These are phyloP conservation scores for Colletotrichum australisinense DNA, from an alignment of 2,329 filamentous ascomycete genomes.

Conservation along the genomic window DNA sequence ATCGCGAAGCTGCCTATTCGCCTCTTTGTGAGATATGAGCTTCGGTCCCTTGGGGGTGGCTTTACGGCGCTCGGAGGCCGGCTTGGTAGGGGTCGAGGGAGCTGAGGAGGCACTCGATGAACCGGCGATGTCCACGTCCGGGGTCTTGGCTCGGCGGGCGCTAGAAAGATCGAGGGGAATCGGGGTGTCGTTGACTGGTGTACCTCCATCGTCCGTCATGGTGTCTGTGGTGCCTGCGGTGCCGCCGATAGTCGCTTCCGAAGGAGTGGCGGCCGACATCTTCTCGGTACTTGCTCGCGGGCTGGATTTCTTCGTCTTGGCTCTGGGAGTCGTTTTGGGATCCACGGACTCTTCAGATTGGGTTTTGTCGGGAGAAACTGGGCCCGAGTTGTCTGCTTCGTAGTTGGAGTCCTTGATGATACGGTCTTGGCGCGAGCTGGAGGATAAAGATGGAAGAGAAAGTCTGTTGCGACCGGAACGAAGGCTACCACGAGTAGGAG, in stretches of 20 bases:
- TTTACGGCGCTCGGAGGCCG: not conserved
- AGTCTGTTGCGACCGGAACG: no score
- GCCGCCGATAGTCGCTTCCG: not conserved
- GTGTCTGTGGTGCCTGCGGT: not conserved
- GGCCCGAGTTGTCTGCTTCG: not conserved
- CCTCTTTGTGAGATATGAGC: not conserved
- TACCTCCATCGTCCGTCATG: not conserved
- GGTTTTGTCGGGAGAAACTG: not conserved
- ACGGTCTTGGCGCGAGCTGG: no score
- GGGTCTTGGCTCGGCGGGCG: not conserved
- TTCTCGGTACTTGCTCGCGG: not conserved
- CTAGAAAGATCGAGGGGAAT: not conserved
- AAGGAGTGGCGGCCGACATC: not conserved
- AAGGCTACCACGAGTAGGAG: not conserved
- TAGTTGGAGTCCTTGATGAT: not conserved
- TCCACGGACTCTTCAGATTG: not conserved
- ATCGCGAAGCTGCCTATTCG: not conserved
- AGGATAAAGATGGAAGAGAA: not conserved
- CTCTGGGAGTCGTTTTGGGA: not conserved
- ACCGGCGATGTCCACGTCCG: not conserved
- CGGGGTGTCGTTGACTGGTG: not conserved
- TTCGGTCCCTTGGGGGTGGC: not conserved
- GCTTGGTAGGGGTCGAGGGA: slow-evolving; percentile 9
- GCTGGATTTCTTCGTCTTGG: not conserved
- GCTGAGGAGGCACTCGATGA: not conserved